Conservation (phyloP, 225 moss, liverwort and hornwort species). For the Physcomitrium patens region DNA sequence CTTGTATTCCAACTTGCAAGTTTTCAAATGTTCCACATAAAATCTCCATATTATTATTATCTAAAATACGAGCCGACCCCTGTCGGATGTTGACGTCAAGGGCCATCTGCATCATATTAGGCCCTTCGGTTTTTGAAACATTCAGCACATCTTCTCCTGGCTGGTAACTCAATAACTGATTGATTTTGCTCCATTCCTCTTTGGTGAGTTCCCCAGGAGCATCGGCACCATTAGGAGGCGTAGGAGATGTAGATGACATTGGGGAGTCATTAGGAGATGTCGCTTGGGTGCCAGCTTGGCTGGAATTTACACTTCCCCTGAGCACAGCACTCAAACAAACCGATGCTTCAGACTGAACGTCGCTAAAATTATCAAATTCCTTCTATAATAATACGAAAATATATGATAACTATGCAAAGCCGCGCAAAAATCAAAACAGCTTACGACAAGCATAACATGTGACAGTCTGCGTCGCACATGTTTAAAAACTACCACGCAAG, state of each 20-base stretch:
- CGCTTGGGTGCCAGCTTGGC: conserved; percentile 41
- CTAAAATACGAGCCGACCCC: conserved; percentile 82
- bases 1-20: conserved; percentile 75
- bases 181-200: conserved; percentile 97
- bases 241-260: conserved; percentile 30
- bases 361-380: not conserved
- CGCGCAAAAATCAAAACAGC: conserved; percentile 5
- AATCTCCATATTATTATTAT: conserved; percentile 76
- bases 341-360: conserved; percentile 12
- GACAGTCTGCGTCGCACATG: too few relatives aligned
- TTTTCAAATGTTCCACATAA: conserved; percentile 91
- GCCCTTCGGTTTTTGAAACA: conserved; percentile 70
- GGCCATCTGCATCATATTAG: conserved; percentile 90
- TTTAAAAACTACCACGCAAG: too few relatives aligned
- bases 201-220: conserved; percentile 84
- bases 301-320: conserved; percentile 59
- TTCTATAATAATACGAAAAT: conserved; percentile 9
- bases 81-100: conserved; percentile 78
- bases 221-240: conserved; percentile 47
- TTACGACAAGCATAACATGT: too few relatives aligned
- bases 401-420: not conserved
- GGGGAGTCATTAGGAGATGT: conserved; percentile 37
- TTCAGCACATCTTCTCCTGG: conserved; percentile 78
- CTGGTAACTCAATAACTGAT: conserved; percentile 90
- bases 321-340: conserved; percentile 22